Conservation (phyloP, 208 protist species). For the Acanthamoeba sp. region DNA sequence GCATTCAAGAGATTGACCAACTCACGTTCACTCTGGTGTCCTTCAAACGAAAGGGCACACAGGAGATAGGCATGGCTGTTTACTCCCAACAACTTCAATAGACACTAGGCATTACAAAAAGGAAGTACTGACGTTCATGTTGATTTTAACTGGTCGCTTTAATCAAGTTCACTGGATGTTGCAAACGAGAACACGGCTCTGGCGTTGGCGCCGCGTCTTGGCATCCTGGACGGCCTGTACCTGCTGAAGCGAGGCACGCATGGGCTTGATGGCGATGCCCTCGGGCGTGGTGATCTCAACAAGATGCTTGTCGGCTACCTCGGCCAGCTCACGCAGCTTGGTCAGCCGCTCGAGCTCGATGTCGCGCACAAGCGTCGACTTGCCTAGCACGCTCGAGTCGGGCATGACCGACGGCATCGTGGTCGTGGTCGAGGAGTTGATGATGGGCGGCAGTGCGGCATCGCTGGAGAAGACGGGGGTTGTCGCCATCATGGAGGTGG, state of each 20-base stretch:
- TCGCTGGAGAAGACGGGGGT: background rate
- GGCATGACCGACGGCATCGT: background rate
- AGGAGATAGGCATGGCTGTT: no score
- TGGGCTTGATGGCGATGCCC: constrained; percentile 11
- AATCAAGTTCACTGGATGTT: background rate
- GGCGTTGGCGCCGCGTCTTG: constrained; percentile 22
- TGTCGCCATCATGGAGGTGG: background rate
- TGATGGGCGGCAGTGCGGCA: background rate
- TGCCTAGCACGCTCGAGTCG: background rate
- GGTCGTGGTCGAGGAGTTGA: background rate
- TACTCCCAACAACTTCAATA: no score
- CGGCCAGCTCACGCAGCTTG: constrained; percentile 18
- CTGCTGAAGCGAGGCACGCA: background rate
- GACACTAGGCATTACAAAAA: no score
- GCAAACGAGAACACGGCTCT: constrained; percentile 6
- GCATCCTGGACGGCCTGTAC: constrained; percentile 18
- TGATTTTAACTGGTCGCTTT: no score
- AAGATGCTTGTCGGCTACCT: constrained; percentile 22
- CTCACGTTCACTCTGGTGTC: no score
- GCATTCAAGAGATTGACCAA: no score
- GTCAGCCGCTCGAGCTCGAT: background rate
- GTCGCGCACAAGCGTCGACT: background rate
- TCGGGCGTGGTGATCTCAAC: constrained; percentile 42
- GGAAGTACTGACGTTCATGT: no score
- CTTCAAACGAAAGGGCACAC: no score